Evolutionary conservation across 441 rosid genomes (phyloP).

Genomic region (Arabidopsis hybrid): DNA sequence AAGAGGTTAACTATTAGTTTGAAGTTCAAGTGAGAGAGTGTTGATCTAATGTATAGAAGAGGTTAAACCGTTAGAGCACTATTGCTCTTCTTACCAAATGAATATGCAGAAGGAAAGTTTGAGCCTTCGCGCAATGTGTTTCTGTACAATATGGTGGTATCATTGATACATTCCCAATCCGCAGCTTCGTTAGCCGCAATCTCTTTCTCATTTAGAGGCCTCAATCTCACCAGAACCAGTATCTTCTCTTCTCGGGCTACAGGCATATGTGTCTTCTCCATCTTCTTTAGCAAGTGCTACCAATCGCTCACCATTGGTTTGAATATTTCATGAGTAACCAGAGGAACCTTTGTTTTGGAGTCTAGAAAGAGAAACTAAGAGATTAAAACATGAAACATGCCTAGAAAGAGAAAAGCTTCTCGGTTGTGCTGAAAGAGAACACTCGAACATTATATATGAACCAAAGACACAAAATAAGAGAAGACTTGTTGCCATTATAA

Average conservation of each 20-base stretch:
- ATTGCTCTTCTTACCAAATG: slow-evolving; percentile 71
- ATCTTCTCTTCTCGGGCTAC: slow-evolving; percentile 77
- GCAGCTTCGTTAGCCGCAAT: slow-evolving; percentile 67
- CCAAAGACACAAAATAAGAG: slow-evolving; percentile 25
- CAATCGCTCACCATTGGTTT: slow-evolving; percentile 52
- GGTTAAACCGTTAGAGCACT: background rate
- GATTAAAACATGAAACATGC: slow-evolving; percentile 31
- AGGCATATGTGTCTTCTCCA: slow-evolving; percentile 65
- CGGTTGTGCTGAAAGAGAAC: slow-evolving; percentile 12
- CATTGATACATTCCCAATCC: slow-evolving; percentile 98
- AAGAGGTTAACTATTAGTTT: slow-evolving; percentile 1
- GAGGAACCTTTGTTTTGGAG: slow-evolving; percentile 3
- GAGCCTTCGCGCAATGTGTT: slow-evolving; percentile 94
- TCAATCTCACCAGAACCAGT: slow-evolving; percentile 82
- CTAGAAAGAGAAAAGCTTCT: slow-evolving; percentile 19
- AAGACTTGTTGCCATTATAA: slow-evolving; percentile 28
- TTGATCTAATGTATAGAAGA: background rate
- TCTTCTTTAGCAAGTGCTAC: slow-evolving; percentile 68
- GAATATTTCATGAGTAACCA: slow-evolving; percentile 3
- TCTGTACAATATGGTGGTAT: slow-evolving; percentile 77
- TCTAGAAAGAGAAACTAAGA: slow-evolving; percentile 17
- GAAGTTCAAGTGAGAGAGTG: background rate
- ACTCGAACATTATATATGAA: slow-evolving; percentile 9
- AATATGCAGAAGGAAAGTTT: slow-evolving; percentile 81
- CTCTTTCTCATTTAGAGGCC: slow-evolving; percentile 96